These are phyloP conservation scores for Cercospora sp. DNA, from an alignment of 2,329 filamentous ascomycete species.

Conservation along the genomic window DNA sequence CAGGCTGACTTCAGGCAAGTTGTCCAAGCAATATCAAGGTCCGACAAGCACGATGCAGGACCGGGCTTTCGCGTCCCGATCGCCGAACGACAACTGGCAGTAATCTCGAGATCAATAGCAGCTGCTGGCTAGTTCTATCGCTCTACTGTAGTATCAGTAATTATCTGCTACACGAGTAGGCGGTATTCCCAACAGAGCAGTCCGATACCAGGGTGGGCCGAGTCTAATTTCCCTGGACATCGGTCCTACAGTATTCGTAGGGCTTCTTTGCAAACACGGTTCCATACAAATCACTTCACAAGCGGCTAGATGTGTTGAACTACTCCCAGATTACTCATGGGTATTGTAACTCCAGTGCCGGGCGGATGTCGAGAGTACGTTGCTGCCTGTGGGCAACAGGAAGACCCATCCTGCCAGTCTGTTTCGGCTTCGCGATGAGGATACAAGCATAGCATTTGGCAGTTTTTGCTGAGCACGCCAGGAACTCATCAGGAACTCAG, in stretches of 20 bases:
- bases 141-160: no score
- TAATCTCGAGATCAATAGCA: not conserved
- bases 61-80: not conserved
- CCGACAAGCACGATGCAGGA: not conserved
- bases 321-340: no score
- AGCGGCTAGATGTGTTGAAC: not conserved
- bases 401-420: not conserved
- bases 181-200: not conserved
- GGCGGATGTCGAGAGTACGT: not conserved
- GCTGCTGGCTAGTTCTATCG: not conserved
- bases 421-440: not conserved
- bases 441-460: not conserved
- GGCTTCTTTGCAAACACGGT: not conserved
- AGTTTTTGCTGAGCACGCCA: no score
- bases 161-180: not conserved
- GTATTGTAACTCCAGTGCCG: no score
- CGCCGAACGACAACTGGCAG: not conserved
- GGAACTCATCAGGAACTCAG: no score
- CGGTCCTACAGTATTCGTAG: not conserved
- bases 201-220: not conserved
- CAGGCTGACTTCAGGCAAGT: not conserved
- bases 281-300: not conserved
- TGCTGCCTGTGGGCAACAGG: not conserved
- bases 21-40: not conserved
- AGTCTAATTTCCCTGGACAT: not conserved